A percentile compares a stretch with the other conserved stretches of the same genome.
Evolutionary conservation across 305 asterid genomes (phyloP).

Genomic region (Fraxinus paxiana): DNA sequence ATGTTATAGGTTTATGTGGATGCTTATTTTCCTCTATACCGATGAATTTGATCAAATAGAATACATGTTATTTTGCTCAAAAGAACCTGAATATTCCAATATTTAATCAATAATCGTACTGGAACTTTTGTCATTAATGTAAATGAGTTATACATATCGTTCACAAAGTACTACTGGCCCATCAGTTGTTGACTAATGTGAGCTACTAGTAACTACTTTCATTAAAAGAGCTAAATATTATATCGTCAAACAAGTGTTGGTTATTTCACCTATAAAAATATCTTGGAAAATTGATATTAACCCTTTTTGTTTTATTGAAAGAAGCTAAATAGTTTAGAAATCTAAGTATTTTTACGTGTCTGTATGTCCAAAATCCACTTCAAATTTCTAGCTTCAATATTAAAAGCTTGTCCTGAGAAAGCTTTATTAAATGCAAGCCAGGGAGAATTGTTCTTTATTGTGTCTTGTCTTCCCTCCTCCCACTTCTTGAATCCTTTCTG

Average conservation of each 20-base stretch:
- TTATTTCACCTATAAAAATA: background rate
- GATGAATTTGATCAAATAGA: background rate
- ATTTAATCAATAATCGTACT: background rate
- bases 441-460: background rate
- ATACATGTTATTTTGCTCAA: background rate
- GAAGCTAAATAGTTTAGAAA: background rate
- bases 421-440: background rate
- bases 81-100: background rate
- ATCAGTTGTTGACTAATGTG: background rate
- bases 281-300: background rate
- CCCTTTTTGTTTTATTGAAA: background rate
- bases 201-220: background rate
- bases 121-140: background rate
- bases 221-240: background rate
- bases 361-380: background rate
- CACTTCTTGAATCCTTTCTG: background rate
- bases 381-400: background rate
- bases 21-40: background rate
- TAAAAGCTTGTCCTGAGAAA: background rate
- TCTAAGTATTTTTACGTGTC: background rate
- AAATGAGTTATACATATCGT: background rate
- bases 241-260: background rate
- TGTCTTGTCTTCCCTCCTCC: background rate
- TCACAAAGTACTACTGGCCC: background rate
- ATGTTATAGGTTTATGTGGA: background rate